Evolutionary conservation across 2,329 filamentous ascomycete genomes (phyloP).

Genomic region (Alternaria triticina): DNA sequence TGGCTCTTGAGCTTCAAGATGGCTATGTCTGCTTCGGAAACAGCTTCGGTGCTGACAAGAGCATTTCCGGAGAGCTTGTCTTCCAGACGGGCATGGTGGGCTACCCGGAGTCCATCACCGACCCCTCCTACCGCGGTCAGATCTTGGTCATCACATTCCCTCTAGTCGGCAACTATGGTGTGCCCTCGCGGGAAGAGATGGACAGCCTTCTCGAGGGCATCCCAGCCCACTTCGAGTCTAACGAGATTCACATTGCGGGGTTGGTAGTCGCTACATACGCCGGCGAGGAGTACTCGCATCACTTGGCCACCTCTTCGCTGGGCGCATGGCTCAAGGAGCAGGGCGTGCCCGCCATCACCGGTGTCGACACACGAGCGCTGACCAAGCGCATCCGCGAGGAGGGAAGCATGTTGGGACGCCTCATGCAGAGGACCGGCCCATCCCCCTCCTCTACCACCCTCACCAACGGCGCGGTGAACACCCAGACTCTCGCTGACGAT

Average conservation of each 20-base stretch:
- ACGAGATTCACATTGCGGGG: conserved; percentile 90
- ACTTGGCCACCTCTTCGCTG: conserved; percentile 86
- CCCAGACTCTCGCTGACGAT: conserved; percentile 41
- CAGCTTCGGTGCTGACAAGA: conserved; percentile 96
- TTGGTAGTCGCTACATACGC: conserved; percentile 90
- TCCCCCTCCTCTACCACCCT: conserved; percentile 34
- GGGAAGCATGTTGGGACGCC: conserved; percentile 93
- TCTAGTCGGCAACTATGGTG: conserved; percentile 95
- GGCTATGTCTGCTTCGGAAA: conserved; percentile 90
- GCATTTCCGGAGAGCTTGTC: conserved; percentile 93
- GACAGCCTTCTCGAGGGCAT: conserved; percentile 86
- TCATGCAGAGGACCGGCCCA: conserved; percentile 73
- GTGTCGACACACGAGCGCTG: conserved; percentile 89
- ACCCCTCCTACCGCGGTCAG: conserved; percentile 88
- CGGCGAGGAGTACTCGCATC: conserved; percentile 94
- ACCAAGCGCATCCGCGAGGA: conserved; percentile 94
- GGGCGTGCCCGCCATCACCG: conserved; percentile 90
- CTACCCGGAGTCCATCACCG: conserved; percentile 91
- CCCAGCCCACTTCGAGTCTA: conserved; percentile 91
- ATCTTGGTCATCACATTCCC: conserved; percentile 97
- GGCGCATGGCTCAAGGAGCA: conserved; percentile 97
- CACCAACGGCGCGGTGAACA: conserved; percentile 48
- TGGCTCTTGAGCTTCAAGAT: conserved; percentile 92
- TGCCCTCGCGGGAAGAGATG: conserved; percentile 82
- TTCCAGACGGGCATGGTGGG: conserved; percentile 99